Base-by-base conservation (phyloP, 352 stramenopile genomes). In the Pythium volutum region DNA sequence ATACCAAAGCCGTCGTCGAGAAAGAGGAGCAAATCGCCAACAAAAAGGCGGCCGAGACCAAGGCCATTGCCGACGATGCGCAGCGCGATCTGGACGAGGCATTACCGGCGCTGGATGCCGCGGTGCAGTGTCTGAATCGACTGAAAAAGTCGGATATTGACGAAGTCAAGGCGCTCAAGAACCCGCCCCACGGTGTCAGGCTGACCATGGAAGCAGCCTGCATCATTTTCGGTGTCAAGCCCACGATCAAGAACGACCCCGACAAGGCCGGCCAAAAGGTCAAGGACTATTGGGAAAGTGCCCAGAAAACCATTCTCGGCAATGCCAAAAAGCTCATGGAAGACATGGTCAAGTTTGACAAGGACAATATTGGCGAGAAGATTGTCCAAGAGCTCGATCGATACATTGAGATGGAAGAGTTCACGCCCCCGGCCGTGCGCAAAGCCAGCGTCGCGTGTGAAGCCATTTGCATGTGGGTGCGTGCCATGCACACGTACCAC, bases 161-260 rank as follows among this genome's bases (percentile, higher is more conserved):
- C 57, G 93, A 98, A 69, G 86, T 97, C 1, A 95, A 96, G 34
- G 82, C 86, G 0, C 73, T 96, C 9, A 95, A 93, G 67, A 97
- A 96, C 46, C 87, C 87, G 3, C 88, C 86, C 2, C 79, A 93
- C 26, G 83, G 82, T n/a, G 84, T 95, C 0, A 83, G 81, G 36
- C 68, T 96, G 14, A 98, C 91, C 2, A 97, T 97, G 87, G 86
- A 97, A 62, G 87, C 91, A 5, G 89, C 86, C 5, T 98, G 92
- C 55, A 97, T 98, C 60, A 98, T 98, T 72, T 98, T 98, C 64
- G 83, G 84, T 23, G 94, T 98, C 66, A 98, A 98, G 58, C 93
- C 85, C 1, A 79, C 76, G 7, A 87, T 93, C 65, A 93, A 95
- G 55, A 86, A 84, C 0, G 84, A 95, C 48, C 87, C 93, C 0